These are phyloP conservation scores for Euphorbia tirucalli DNA, from an alignment of 345 rosid species.

Conservation along the genomic window DNA sequence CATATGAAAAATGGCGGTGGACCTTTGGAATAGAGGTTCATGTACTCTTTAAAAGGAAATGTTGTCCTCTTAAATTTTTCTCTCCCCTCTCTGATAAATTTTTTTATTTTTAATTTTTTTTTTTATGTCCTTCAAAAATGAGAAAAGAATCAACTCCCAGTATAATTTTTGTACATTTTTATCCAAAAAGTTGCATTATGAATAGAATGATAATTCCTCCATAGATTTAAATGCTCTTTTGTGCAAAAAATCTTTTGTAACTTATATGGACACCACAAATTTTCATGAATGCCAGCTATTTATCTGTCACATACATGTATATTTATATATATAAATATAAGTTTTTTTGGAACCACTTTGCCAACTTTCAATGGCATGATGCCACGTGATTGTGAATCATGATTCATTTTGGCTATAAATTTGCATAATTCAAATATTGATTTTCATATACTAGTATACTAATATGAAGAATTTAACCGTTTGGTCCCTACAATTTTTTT, in stretches of 20 bases:
- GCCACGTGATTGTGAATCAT: not conserved
- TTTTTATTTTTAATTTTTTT: no score
- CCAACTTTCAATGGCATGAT: not conserved
- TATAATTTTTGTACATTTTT: constrained; percentile 12
- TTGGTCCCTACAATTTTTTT: no score
- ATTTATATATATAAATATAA: no score
- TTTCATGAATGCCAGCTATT: not conserved
- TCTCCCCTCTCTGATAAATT: not conserved
- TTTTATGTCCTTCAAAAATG: not conserved
- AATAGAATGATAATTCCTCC: constrained; percentile 16
- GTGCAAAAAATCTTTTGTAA: not conserved
- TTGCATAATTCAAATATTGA: no score
- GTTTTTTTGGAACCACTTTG: no score
- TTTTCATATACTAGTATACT: no score
- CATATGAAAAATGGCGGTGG: not conserved
- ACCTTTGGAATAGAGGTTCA: not conserved
- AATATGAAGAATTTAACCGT: no score
- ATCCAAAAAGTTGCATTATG: constrained; percentile 13
- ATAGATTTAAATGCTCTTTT: not conserved
- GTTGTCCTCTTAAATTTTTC: not conserved
- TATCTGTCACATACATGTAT: not conserved
- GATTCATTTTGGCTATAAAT: no score
- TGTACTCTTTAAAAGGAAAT: not conserved
- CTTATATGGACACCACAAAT: constrained; percentile 1
- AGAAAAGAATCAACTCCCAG: constrained; percentile 4